Evolutionary conservation across 306 rosid genomes (phyloP), one percentile per base, ranked within the genome.

Genomic region (Abrus precatorius): DNA sequence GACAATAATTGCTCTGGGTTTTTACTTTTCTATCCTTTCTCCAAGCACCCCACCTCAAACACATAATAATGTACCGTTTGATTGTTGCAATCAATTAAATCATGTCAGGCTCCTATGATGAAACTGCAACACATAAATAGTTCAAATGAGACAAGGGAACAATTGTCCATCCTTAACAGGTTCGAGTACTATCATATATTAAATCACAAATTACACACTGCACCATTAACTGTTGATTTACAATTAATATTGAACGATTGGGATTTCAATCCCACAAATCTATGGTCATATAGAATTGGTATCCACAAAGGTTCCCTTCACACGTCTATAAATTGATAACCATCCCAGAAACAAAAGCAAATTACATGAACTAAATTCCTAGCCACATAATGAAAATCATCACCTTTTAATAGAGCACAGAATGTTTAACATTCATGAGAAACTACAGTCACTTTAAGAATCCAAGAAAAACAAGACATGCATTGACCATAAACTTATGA

Each of bases 11-110:
- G 69, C 30, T 65, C 52, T 44, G 27, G 5, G 30, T 34, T 69
- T 72, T 59, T 33, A 80, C 53, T 57, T 40, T 49, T 44, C 73
- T 66, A 55, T 75, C 77, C 69, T 48, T 79, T 72, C 56, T 65
- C 80, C n/a, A 53, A 78, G 34, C 30, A 48, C 43, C 72, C 36
- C 5, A 69, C 29, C 41, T 41, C 70, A 54, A 14, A 29, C 61
- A 13, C 63, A 64, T 55, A 12, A 63, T n/a, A 52, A 41, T 50
- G 29, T 62, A 57, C n/a, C 69, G 7, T 34, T 29, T 72, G 74
- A 47, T 6, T 53, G 33, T 65, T 63, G 38, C 27, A 70, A 49
- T 53, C 12, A 66, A 67, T 43, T 54, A 61, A 66, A 74, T 8
- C 64, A 68, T 29, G 52, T 7, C 69, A 36, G n/a, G 53, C 30